These are phyloP conservation scores for Hibiscus syriacus DNA, from an alignment of 345 rosid genomes.

Conservation along the genomic window DNA sequence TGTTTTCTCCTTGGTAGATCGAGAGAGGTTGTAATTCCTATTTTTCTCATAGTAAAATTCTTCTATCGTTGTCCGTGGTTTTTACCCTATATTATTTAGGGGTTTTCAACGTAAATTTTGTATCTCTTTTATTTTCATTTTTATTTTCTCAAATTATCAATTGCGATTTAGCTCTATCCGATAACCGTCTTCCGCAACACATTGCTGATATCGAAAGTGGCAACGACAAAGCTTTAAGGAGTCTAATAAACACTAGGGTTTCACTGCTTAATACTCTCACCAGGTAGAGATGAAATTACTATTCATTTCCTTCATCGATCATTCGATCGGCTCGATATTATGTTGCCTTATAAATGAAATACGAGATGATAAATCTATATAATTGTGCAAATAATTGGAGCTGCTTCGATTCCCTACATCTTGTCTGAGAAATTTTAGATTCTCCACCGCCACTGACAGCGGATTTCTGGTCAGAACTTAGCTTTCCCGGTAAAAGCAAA, in stretches of 20 bases:
- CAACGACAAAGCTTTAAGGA: conserved; percentile 40
- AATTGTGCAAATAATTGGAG: conserved; percentile 11
- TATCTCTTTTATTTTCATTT: no score
- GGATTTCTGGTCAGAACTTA: conserved; percentile 10
- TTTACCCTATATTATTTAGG: no score
- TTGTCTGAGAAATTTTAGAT: conserved; percentile 5
- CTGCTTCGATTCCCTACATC: neutral
- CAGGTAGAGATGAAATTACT: no score
- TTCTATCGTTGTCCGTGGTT: no score
- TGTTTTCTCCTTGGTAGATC: no score
- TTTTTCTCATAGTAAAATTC: no score
- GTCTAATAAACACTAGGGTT: conserved; percentile 49
- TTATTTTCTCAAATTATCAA: no score
- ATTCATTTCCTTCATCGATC: conserved; percentile 18
- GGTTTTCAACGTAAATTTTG: no score
- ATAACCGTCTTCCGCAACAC: no score
- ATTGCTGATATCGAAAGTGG: conserved; percentile 25
- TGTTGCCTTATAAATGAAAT: neutral
- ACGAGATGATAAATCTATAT: neutral
- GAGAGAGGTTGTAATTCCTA: no score
- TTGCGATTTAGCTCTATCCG: no score
- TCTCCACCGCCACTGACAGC: conserved; percentile 28
- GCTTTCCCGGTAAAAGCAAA: neutral
- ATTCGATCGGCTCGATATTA: conserved; percentile 5
- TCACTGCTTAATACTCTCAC: conserved; percentile 48